Percentiles rank a stretch among this genome's conserved stretches.
Evolutionary conservation across 768 basidiomycete genomes (phyloP).

Genomic region (Clitopilus passeckerianus): DNA sequence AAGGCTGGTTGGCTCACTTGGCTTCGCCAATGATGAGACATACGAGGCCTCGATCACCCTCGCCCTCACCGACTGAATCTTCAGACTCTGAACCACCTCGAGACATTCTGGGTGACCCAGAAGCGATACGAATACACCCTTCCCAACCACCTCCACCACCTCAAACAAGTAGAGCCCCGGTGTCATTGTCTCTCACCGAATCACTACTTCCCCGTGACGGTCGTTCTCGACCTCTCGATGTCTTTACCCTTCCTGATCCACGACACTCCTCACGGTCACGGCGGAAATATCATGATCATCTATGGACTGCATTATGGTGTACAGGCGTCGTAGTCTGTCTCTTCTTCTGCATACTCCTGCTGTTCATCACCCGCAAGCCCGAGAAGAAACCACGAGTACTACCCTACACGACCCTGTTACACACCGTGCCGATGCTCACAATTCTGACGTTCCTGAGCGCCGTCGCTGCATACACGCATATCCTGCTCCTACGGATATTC

Average conservation of each 20-base stretch:
- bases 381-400: conserved; percentile 28
- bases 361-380: conserved; percentile 53
- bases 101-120: conserved; percentile 30
- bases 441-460: conserved; percentile 72
- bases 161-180: conserved; percentile 27
- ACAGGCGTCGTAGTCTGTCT: conserved; percentile 53
- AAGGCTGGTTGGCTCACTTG: conserved; percentile 72
- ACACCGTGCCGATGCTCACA: conserved; percentile 73
- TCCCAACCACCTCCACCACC: conserved; percentile 39
- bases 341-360: conserved; percentile 58
- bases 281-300: conserved; percentile 69
- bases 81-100: conserved; percentile 38
- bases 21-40: conserved; percentile 56
- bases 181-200: conserved; percentile 70
- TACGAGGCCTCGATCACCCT: conserved; percentile 29
- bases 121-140: conserved; percentile 23
- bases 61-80: conserved; percentile 35
- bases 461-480: conserved; percentile 65
- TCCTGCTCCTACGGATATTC: conserved; percentile 73
- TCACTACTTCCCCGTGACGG: conserved; percentile 77
- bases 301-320: conserved; percentile 69
- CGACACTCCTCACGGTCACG: conserved; percentile 57
- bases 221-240: conserved; percentile 53
- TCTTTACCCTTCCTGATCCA: conserved; percentile 77
- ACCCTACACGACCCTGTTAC: conserved; percentile 69